Evolutionary conservation across 371 early-diverging fungal genomes (phyloP), one percentile per base, ranked within the genome.

Genomic region (Mortierella sp.): DNA sequence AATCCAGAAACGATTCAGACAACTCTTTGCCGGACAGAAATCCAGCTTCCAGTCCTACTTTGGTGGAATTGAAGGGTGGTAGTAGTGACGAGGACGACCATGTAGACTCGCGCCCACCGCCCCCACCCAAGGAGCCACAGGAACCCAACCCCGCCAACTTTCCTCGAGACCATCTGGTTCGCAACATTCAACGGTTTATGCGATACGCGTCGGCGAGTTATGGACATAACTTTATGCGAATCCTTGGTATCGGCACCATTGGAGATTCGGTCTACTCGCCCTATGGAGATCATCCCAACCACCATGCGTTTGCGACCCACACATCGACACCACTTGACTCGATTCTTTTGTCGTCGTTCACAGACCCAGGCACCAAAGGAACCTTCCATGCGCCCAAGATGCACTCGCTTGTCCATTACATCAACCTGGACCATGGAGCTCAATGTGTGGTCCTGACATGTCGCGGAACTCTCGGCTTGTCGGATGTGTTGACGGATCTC

Each of bases 391-490:
- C 82, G 12, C 93, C 96, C 1, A 90, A 91, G 60, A 89, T 96
- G 60, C 94, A 95, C 80, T 93, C 95, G 2, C 88, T 95, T 3
- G 96, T 96, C 0, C 96, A 97, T 83, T 97, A 96, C 82, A 93
- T 98, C 24, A 92, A 93, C 11, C 91, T 97, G 6, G 97, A 98
- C 82, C 97, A 96, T 75, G 88, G 87, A 3, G 91, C 95, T 0
- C 88, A 92, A 58, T 89, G 95, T 1, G 91, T 98, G 16, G 96
- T 98, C 0, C 76, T 98, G 21, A 96, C 97, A 0, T 95, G 97
- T 73, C 95, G 98, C 1, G 98, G 98, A 11, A 98, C 98, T 1
- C 90, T 98, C 12, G 97, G 97, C 0, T 88, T 98, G 71, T 94
- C 94, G 5, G 98, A 98, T 78, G 87, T 96, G 24, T 84, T 98